These are phyloP conservation scores for Calonectria pseudoturangicola DNA, from an alignment of 2,329 filamentous ascomycete species.

Conservation along the genomic window DNA sequence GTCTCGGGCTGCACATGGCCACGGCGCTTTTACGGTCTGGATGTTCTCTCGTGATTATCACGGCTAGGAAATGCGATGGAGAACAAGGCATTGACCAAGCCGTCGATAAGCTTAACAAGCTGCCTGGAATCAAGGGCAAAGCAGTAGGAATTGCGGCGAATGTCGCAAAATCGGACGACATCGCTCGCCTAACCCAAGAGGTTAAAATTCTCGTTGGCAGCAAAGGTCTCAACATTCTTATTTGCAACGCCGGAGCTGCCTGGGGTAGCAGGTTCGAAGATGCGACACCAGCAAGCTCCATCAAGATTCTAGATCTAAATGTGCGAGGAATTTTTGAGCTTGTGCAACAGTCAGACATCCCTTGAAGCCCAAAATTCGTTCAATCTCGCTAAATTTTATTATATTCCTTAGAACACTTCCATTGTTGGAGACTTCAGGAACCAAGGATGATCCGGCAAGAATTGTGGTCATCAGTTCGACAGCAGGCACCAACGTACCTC, in stretches of 20 bases:
- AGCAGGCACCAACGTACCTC: constrained; percentile 78
- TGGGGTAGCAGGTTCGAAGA: constrained; percentile 81
- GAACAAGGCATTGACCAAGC: constrained; percentile 75
- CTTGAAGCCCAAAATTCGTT: background rate
- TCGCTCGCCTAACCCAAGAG: constrained; percentile 76
- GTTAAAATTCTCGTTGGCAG: constrained; percentile 73
- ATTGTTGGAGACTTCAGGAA: constrained; percentile 67
- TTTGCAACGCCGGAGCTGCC: constrained; percentile 83
- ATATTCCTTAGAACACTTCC: constrained; percentile 49
- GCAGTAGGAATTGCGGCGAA: constrained; percentile 81
- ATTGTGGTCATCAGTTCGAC: constrained; percentile 81
- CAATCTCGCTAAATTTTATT: background rate
- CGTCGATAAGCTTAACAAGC: constrained; percentile 77
- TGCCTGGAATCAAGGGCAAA: constrained; percentile 73
- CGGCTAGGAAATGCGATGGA: constrained; percentile 80
- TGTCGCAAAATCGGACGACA: constrained; percentile 75
- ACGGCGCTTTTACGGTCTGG: constrained; percentile 82
- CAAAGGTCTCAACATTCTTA: constrained; percentile 78
- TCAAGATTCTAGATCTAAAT: constrained; percentile 82
- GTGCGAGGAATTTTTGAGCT: constrained; percentile 83
- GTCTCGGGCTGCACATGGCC: constrained; percentile 76
- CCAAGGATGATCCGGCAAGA: constrained; percentile 71
- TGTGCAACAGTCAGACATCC: constrained; percentile 72
- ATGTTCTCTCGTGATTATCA: constrained; percentile 82
- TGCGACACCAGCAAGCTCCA: constrained; percentile 76